These are phyloP conservation scores for Umbelopsis isabellina DNA, from an alignment of 192 early-diverging fungal species.

Conservation along the genomic window DNA sequence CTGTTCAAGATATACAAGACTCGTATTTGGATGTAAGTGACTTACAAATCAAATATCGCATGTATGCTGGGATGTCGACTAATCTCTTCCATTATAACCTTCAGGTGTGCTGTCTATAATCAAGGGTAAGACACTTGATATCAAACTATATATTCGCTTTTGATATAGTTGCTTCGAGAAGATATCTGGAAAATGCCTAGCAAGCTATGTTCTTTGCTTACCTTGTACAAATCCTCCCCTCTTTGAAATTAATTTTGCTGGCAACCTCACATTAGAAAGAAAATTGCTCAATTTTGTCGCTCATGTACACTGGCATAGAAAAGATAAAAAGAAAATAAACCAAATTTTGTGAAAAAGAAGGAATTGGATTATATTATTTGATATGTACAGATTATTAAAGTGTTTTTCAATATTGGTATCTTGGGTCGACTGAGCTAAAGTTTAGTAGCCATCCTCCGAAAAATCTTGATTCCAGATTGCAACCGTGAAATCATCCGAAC, in stretches of 20 bases:
- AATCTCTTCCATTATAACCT: neutral
- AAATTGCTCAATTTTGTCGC: neutral
- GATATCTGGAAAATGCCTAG: no score
- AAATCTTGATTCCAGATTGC: slow-evolving; percentile 68
- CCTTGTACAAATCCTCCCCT: slow-evolving; percentile 16
- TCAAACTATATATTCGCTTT: no score
- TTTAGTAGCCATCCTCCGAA: neutral
- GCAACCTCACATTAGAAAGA: neutral
- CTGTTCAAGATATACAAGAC: slow-evolving; percentile 98
- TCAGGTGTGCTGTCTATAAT: slow-evolving; percentile 18
- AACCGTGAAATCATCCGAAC: slow-evolving; percentile 75
- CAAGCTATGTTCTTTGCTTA: neutral
- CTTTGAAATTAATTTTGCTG: neutral
- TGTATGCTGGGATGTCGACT: neutral
- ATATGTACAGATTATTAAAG: neutral
- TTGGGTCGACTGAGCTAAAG: neutral
- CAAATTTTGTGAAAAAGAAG: neutral
- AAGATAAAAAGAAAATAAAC: no score
- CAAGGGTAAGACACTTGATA: neutral
- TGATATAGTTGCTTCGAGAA: no score
- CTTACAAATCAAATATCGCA: neutral
- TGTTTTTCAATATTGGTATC: neutral
- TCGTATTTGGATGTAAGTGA: slow-evolving; percentile 89
- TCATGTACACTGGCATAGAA: no score
- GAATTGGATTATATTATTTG: neutral